Base-by-base conservation (phyloP, 139 green algal species). In the Coccomyxa sp. region DNA sequence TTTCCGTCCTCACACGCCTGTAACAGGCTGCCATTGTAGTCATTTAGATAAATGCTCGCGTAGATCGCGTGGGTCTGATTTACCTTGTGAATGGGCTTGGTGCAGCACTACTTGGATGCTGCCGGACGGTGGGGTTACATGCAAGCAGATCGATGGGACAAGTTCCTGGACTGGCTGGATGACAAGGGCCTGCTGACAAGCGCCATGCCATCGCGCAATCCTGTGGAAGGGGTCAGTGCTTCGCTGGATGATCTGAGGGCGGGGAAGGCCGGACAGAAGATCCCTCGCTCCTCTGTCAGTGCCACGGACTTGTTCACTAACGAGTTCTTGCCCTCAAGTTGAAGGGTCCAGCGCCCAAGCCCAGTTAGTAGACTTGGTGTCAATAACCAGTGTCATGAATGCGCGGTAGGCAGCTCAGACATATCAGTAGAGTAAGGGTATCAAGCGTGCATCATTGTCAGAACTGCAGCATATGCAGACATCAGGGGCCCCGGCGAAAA, bases 121-220 rank as follows among this genome's bases (percentile, higher is more conserved):
- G 38, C 82, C 0, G 85, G 85, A n/a, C 60, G 77, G 75, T 94
- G 90, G 89, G 91, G 90, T 7, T 51, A 31, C n/a, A 90, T 91
- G 85, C 83, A 91, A 16, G 10, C 31, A 63, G 25, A 79, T 17
- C 83, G 86, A 28, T 96, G 92, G 91, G 85, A 91, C 13, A 57
- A 25, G 0, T 97, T 96, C 87, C 79, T 97, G 60, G 91, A 95
- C 82, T 97, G 91, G 91, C 87, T 97, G 77, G 82, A 81, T 13
- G 59, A 83, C 0, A 81, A 57, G 1, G 89, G 90, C 0, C 88
- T 96, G 82, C 88, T 96, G 27, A 96, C 93, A 13, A 86, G 58
- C 1, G 89, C 89, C 71, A 87, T 89, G 66, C 84, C 86, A 77
- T 86, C 75, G 10, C 66, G 86, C 7, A n/a, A 28, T 71, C 63